phyloP scores from a whole-genome alignment of 78 protist genomes.

The Protostelium mycophagum region DNA sequence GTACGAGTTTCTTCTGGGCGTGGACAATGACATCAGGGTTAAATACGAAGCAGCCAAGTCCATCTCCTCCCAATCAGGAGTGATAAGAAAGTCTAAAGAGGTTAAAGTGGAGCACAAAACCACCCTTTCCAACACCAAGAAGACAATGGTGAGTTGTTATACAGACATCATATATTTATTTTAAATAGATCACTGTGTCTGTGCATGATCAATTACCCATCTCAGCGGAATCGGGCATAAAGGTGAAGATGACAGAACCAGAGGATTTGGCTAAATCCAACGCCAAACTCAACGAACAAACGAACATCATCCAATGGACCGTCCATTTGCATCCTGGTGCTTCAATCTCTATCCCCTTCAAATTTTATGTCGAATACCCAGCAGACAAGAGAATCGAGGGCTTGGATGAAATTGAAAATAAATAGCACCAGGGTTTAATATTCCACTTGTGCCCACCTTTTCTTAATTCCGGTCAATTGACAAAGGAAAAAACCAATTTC shows the following conservation, averaged over 20 bases:
- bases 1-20: background rate
- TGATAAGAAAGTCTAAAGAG: background rate
- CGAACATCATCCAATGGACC: background rate
- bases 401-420: background rate
- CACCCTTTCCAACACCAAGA: background rate
- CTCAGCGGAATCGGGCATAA: background rate
- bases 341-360: background rate
- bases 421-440: too few species aligned
- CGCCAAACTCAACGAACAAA: background rate
- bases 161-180: background rate
- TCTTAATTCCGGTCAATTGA: too few species aligned
- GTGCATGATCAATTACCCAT: background rate
- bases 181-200: background rate
- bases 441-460: too few species aligned
- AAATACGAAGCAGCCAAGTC: background rate
- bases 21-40: background rate
- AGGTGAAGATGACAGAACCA: background rate
- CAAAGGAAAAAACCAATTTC: too few species aligned
- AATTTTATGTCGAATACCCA: background rate
- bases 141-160: background rate
- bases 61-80: background rate
- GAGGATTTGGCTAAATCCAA: background rate
- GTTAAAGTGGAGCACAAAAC: background rate
- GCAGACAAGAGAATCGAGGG: background rate
- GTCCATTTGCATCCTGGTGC: background rate